Evolutionary conservation across 371 early-diverging fungal genomes (phyloP), one percentile per base, ranked within the genome.

Genomic region (Mucor indicus): DNA sequence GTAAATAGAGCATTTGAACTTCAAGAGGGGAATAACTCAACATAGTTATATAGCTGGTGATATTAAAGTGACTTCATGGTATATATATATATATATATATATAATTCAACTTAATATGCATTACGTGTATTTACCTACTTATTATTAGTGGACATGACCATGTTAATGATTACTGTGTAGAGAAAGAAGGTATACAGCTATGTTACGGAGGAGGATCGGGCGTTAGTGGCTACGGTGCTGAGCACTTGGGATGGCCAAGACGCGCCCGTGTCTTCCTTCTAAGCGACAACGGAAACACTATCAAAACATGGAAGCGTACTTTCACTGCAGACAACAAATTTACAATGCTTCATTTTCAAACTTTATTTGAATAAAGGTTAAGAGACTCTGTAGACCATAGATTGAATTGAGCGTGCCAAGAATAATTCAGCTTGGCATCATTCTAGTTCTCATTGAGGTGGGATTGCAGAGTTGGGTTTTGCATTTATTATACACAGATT

Each of bases 121-220:
- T 27, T 7, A 27, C 11, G 29, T 27, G 11, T 27, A 27, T 17
- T 17, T 20, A 32, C 37, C 5, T 15, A 38, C 3, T 20, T 23
- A 17, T 11, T 33, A 4, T 37, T 45, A 70, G 71, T 32, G 80
- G 80, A 8, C 77, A 75, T 29, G 69, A 79, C 38, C 80, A 79
- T 57, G 50, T 69, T 3, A 79, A 79, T 33, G 80, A 79, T 36
- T 79, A 73, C 53, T 79, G 80, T 21, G 39, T 73, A 38, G 58
- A 72, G 22, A 69, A 56, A 23, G 64, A 69, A 3, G 64, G 64
- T 7, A 58, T 79, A 24, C 61, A 68, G 20, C 51, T 79, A 9
- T 79, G 80, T 42, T 79, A 73, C 38, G 73, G 69, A 8, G 80
- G 80, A 4, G 80, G 80, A 3, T 53, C 71, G 1, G 77, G 80